Evolutionary conservation across 495 filamentous ascomycete species (phyloP), one percentile per base, ranked within the genome.

Genomic region (Apiosordaria backusii): DNA sequence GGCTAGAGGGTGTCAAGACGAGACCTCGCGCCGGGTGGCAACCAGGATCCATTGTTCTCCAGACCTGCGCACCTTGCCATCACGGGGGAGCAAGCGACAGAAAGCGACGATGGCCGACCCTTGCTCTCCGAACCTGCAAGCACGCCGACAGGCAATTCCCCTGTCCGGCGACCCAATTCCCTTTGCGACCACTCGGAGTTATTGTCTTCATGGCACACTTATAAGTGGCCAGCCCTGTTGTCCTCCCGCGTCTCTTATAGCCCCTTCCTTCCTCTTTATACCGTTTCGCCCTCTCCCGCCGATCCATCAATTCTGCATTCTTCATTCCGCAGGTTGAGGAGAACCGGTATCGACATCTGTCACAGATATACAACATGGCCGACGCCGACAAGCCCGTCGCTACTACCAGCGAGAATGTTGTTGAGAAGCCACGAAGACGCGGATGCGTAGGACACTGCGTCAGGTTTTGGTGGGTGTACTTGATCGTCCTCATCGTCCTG

Each of bases 401-500:
- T 57, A 16, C 63, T 52, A 71, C 75, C 69, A 55, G 65, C 22
- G 75, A 74, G 70, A 65, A 63, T 23, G 65, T 67, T 60, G 60
- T 57, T 23, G 57, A 64, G 19, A 70, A 68, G 72, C 72, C 68
- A 52, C 67, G 70, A 57, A 74, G 61, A 50, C 59, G 74, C 24
- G 72, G 70, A 16, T 73, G 66, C 67, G 66, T 74, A 57, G 75
- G 77, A n/a, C 82, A 84, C 69, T 80, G 78, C 65, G 69, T 62
- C 60, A 75, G 80, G 68, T 92, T 85, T 69, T 93, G 90, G 90
- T 93, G 90, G 91, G 75, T 81, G 69, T 84, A 91, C 72, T 70
- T 91, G 65, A 81, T 90, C 65, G 71, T 81, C 26, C 77, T 91
- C 69, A 74, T 88, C 63, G 71, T 82, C 29, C 72, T 85, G 23